A percentile compares a stretch with the other conserved stretches of the same genome.
Evolutionary conservation across 805 yeast genomes (phyloP).

Genomic region (Metschnikowia henanensis): DNA sequence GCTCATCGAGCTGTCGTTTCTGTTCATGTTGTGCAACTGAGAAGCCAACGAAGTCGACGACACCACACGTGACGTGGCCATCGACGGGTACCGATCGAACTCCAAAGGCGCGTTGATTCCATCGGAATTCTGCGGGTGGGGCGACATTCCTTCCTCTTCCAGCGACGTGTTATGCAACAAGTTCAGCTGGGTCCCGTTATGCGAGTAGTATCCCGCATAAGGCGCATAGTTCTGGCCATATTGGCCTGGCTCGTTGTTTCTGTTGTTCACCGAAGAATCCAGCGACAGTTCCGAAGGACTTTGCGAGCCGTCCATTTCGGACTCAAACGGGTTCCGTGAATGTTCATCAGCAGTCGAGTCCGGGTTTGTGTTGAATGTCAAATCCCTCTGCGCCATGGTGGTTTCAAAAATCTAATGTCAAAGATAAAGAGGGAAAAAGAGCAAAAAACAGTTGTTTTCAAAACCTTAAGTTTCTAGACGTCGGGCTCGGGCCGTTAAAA

Average conservation of each 20-base stretch:
- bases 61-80: slow-evolving; percentile 56
- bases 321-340: slow-evolving; percentile 13
- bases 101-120: slow-evolving; percentile 48
- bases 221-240: slow-evolving; percentile 32
- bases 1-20: slow-evolving; percentile 9
- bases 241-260: background rate
- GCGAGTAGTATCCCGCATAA: slow-evolving; percentile 37
- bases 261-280: slow-evolving; percentile 14
- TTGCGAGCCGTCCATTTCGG: slow-evolving; percentile 13
- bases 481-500: too few relatives aligned
- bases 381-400: slow-evolving; percentile 30
- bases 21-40: slow-evolving; percentile 11
- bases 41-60: slow-evolving; percentile 42
- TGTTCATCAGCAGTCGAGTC: slow-evolving; percentile 4
- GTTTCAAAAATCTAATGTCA: background rate
- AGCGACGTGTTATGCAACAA: slow-evolving; percentile 23
- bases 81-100: slow-evolving; percentile 67
- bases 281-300: slow-evolving; percentile 10
- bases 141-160: slow-evolving; percentile 11
- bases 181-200: slow-evolving; percentile 40
- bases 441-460: too few relatives aligned
- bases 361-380: slow-evolving; percentile 27
- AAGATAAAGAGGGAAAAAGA: background rate
- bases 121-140: slow-evolving; percentile 8
- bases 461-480: too few relatives aligned